A percentile compares a stretch with the other conserved stretches of the same genome.
phyloP scores from a whole-genome alignment of 495 filamentous ascomycete genomes.

The Opeltia flavorubescens region DNA sequence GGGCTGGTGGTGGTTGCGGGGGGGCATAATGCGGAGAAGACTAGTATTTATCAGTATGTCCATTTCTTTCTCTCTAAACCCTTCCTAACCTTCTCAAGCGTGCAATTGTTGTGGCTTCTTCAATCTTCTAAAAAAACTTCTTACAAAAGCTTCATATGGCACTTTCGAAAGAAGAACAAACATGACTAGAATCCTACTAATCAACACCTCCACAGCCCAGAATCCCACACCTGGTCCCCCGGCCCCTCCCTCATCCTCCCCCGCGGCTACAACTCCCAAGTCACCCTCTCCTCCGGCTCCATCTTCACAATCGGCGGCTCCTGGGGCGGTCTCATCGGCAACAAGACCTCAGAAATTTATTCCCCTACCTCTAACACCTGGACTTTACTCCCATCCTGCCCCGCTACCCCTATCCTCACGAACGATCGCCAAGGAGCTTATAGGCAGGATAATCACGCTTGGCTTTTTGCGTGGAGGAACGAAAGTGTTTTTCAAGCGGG shows the following conservation, averaged over 20 bases:
- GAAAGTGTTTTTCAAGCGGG: slow-evolving; percentile 42
- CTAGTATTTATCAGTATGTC: slow-evolving; percentile 26
- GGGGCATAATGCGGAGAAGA: slow-evolving; percentile 28
- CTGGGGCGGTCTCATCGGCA: slow-evolving; percentile 32
- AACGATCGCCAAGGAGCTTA: slow-evolving; percentile 28
- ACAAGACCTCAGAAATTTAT: slow-evolving; percentile 45
- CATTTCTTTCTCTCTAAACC: background rate
- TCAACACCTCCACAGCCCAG: background rate
- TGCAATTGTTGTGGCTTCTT: background rate
- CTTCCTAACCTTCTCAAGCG: too few species aligned
- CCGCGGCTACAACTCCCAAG: slow-evolving; percentile 43
- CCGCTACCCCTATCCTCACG: slow-evolving; percentile 34
- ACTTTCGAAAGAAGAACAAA: background rate
- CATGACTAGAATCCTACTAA: too few species aligned
- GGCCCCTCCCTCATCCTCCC: slow-evolving; percentile 28
- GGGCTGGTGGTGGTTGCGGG: slow-evolving; percentile 40
- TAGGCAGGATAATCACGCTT: slow-evolving; percentile 40
- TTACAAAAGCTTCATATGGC: background rate
- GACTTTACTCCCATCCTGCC: slow-evolving; percentile 23
- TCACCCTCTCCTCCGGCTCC: slow-evolving; percentile 34
- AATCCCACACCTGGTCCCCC: slow-evolving; percentile 17
- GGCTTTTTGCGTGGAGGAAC: slow-evolving; percentile 44
- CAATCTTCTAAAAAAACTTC: background rate
- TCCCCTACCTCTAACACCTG: slow-evolving; percentile 24
- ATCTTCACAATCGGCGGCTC: slow-evolving; percentile 47